A percentile compares a stretch with the other conserved stretches of the same genome.
Evolutionary conservation across 768 basidiomycete species (phyloP).

Genomic region (Suillus spraguei): DNA sequence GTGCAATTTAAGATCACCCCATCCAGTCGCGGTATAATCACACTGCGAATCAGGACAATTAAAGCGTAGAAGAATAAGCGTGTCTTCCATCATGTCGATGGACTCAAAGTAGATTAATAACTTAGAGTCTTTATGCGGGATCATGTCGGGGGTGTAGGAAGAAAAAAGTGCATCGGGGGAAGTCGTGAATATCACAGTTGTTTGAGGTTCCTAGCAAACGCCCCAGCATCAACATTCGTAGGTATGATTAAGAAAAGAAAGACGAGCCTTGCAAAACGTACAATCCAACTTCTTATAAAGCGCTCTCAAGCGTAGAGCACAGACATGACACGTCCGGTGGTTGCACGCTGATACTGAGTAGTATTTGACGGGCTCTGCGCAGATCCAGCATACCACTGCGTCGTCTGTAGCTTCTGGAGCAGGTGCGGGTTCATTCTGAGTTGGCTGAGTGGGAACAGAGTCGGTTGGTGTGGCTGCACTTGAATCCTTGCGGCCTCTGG

Average conservation of each 20-base stretch:
- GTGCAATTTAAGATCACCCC: constrained; percentile 89
- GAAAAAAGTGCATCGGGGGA: constrained; percentile 65
- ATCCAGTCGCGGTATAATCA: constrained; percentile 81
- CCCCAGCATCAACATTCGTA: constrained; percentile 4
- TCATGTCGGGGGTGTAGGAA: constrained; percentile 55
- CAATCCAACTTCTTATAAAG: constrained; percentile 94
- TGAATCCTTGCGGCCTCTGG: constrained; percentile 6
- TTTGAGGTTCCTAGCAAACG: constrained; percentile 63
- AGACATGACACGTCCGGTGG: constrained; percentile 95
- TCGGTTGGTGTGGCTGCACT: not conserved
- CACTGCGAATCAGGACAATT: constrained; percentile 91
- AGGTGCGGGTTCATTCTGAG: constrained; percentile 10
- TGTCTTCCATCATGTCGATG: constrained; percentile 93
- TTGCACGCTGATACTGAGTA: constrained; percentile 89
- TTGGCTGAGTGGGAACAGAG: constrained; percentile 3
- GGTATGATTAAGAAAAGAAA: not conserved
- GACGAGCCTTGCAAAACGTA: constrained; percentile 90
- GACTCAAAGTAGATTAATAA: constrained; percentile 84
- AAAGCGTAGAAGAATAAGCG: constrained; percentile 86
- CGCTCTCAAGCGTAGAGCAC: constrained; percentile 82
- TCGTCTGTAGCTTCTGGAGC: constrained; percentile 33
- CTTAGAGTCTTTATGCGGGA: constrained; percentile 69
- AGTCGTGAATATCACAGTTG: constrained; percentile 71
- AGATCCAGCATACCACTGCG: constrained; percentile 80
- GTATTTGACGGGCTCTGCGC: constrained; percentile 92